These are phyloP conservation scores for Bifiguratus adelaidae DNA, from an alignment of 192 early-diverging fungal species.

Conservation along the genomic window DNA sequence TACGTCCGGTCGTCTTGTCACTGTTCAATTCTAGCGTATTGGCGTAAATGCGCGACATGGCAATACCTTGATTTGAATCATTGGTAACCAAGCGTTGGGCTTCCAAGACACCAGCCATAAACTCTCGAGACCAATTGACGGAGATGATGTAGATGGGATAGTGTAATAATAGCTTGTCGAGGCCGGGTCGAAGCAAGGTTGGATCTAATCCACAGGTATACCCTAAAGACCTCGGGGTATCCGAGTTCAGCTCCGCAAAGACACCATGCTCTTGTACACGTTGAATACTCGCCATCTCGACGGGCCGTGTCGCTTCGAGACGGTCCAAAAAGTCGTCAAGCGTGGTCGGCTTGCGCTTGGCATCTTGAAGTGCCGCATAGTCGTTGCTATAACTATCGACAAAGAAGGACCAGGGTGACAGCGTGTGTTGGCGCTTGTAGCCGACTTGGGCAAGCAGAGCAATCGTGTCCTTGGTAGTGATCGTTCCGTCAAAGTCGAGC, in stretches of 20 bases:
- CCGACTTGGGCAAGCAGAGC: constrained; percentile 1
- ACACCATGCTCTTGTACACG: background rate
- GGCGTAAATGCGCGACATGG: too few relatives aligned
- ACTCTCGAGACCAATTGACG: constrained; percentile 2
- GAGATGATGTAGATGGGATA: background rate
- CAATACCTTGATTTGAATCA: too few relatives aligned
- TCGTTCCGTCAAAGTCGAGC: constrained; percentile 10
- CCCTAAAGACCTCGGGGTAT: too few relatives aligned
- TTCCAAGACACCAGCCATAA: background rate
- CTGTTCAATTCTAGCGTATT: too few relatives aligned
- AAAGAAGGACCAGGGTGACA: constrained; percentile 8
- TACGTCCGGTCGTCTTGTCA: too few relatives aligned
- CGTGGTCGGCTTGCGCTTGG: background rate
- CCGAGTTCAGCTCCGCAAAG: too few relatives aligned
- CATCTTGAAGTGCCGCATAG: background rate
- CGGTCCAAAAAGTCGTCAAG: background rate
- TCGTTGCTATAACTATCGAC: constrained; percentile 3
- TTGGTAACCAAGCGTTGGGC: too few relatives aligned
- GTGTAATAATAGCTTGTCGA: too few relatives aligned
- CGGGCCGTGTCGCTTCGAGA: background rate
- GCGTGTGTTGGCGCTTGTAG: background rate
- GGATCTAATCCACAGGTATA: too few relatives aligned
- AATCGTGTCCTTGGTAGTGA: constrained; percentile 9
- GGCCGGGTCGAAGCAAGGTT: too few relatives aligned
- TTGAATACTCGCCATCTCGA: background rate